These are phyloP conservation scores for Fusarium sp. DNA, from an alignment of 2,329 filamentous ascomycete species.

Conservation along the genomic window DNA sequence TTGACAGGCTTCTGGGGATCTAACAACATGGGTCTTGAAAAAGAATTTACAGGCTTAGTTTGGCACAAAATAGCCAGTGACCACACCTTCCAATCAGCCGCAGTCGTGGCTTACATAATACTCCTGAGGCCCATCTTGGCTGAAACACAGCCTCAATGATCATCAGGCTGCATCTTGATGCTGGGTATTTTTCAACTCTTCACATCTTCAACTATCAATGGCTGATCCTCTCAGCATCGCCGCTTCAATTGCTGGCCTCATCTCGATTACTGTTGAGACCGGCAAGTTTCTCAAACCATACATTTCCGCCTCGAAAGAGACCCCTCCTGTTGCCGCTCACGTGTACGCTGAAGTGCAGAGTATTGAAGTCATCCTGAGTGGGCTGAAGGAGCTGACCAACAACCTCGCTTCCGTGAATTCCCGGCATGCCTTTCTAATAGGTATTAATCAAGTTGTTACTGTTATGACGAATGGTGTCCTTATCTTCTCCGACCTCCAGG, in stretches of 20 bases:
- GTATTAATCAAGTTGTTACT: background rate
- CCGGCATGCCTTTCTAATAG: background rate
- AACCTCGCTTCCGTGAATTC: background rate
- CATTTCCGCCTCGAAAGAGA: constrained; percentile 23
- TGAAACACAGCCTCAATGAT: background rate
- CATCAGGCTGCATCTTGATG: background rate
- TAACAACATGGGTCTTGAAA: no score
- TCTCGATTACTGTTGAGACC: background rate
- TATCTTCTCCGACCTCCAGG: constrained; percentile 27
- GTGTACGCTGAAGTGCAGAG: constrained; percentile 29
- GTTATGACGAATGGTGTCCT: constrained; percentile 19
- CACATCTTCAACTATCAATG: background rate
- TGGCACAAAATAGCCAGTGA: no score
- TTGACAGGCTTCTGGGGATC: no score
- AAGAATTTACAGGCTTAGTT: no score
- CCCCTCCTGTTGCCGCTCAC: constrained; percentile 14
- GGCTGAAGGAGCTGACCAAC: background rate
- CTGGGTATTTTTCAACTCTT: background rate
- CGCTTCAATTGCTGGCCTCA: constrained; percentile 17
- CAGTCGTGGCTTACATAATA: no score
- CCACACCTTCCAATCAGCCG: no score
- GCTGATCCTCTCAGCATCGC: constrained; percentile 23
- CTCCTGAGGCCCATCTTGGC: no score
- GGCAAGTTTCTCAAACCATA: constrained; percentile 15
- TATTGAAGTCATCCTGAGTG: constrained; percentile 12